Percentiles rank a stretch among this genome's conserved stretches.
Conservation (phyloP, 2,329 filamentous ascomycete genomes). For the Ophiostoma tasmaniense region DNA sequence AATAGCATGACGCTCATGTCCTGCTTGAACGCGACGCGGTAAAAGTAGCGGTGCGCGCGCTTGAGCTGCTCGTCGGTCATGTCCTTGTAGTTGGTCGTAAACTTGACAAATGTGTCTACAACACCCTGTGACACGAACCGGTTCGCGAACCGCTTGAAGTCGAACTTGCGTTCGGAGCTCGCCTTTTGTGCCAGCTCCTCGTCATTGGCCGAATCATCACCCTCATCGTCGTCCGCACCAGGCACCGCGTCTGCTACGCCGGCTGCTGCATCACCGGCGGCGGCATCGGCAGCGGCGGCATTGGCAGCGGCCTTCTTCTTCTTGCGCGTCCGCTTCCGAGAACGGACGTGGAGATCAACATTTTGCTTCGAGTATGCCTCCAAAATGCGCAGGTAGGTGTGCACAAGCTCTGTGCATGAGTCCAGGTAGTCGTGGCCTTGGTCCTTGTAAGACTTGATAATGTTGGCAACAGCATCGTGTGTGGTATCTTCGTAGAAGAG, state of each 20-base stretch:
- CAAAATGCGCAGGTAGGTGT: conserved; percentile 85
- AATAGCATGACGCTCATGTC: conserved; percentile 84
- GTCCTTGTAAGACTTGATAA: conserved; percentile 80
- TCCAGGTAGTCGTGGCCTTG: conserved; percentile 93
- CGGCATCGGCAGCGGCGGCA: conserved; percentile 10
- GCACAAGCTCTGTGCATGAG: conserved; percentile 78
- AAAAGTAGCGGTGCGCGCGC: conserved; percentile 86
- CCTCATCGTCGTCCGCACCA: conserved; percentile 52
- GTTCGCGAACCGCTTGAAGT: conserved; percentile 74
- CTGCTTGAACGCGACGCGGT: conserved; percentile 89
- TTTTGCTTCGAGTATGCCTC: conserved; percentile 95
- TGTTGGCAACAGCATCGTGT: conserved; percentile 74
- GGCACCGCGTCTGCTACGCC: conserved; percentile 41
- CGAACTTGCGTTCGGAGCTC: conserved; percentile 81
- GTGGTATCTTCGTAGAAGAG: conserved; percentile 98
- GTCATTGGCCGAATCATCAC: conserved; percentile 65
- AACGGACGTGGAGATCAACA: conserved; percentile 83
- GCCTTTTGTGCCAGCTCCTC: conserved; percentile 60
- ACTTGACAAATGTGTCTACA: conserved; percentile 78
- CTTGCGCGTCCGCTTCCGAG: conserved; percentile 60
- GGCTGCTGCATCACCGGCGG: conserved; percentile 25
- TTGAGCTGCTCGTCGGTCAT: conserved; percentile 75
- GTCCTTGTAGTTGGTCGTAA: conserved; percentile 73
- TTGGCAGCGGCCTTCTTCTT: conserved; percentile 64
- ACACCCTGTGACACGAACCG: conserved; percentile 78